phyloP scores from a whole-genome alignment of 225 moss, liverwort and hornwort genomes.

The Physcomitrium patens region DNA sequence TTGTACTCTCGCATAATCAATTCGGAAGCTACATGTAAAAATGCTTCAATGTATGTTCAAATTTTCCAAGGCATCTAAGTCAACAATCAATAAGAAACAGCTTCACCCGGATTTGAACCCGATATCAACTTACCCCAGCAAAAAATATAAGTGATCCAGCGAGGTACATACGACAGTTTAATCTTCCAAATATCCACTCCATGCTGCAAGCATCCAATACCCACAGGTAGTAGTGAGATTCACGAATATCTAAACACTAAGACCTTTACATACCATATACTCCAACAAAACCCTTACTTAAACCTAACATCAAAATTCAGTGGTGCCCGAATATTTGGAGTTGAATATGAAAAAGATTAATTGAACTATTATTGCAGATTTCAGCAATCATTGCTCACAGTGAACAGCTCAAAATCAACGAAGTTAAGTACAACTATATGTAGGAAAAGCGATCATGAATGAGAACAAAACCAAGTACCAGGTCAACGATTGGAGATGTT shows the following conservation, averaged over 20 bases:
- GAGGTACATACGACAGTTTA: slow-evolving; percentile 57
- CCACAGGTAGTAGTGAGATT: slow-evolving; percentile 18
- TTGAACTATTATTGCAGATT: not conserved
- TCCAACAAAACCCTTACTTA: not conserved
- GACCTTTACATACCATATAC: not conserved
- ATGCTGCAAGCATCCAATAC: slow-evolving; percentile 41
- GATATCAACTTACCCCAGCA: slow-evolving; percentile 57
- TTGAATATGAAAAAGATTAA: slow-evolving; percentile 10
- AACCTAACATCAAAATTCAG: not conserved
- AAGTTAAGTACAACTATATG: not conserved
- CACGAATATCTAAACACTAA: not conserved
- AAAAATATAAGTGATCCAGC: slow-evolving; percentile 61
- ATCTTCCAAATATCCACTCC: slow-evolving; percentile 69
- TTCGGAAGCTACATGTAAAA: not conserved
- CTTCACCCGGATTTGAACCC: slow-evolving; percentile 3
- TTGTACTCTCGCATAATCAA: no score
- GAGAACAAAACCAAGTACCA: slow-evolving; percentile 21
- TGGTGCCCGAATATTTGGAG: slow-evolving; percentile 1
- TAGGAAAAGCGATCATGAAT: not conserved
- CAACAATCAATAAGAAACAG: slow-evolving; percentile 19
- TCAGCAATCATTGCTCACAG: not conserved
- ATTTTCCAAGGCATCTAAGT: slow-evolving; percentile 1
- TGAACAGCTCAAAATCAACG: slow-evolving; percentile 10
- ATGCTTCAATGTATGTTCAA: not conserved
- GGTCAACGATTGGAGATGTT: slow-evolving; percentile 39